Conservation (phyloP, 163 green algal species). For the Trebouxiophyceae sp. region DNA sequence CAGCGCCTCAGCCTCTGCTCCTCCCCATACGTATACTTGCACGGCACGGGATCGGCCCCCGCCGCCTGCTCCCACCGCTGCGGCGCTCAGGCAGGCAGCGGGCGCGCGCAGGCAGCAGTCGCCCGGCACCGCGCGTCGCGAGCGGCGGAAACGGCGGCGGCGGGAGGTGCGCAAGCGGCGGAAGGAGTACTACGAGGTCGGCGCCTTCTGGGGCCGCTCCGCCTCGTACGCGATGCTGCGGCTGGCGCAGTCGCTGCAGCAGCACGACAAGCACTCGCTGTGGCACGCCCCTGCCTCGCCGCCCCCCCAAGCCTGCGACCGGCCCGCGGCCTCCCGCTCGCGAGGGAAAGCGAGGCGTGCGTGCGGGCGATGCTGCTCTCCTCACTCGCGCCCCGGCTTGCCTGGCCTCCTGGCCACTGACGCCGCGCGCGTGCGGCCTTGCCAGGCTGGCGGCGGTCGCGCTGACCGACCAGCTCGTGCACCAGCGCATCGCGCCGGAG, state of each 20-base stretch:
- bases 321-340: no score
- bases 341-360: no score
- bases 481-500: slow-evolving; percentile 52
- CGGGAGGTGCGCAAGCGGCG: slow-evolving; percentile 10
- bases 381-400: neutral
- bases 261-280: slow-evolving; percentile 57
- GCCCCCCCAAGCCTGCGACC: no score
- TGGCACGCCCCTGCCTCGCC: no score
- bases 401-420: neutral
- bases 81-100: no score
- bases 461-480: slow-evolving; percentile 83
- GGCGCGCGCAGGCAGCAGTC: no score
- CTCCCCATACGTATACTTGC: no score
- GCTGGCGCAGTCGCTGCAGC: slow-evolving; percentile 43
- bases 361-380: neutral
- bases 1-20: no score
- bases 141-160: no score
- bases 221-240: slow-evolving; percentile 57
- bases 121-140: no score
- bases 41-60: no score
- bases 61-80: no score
- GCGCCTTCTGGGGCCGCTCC: slow-evolving; percentile 70
- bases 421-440: neutral
- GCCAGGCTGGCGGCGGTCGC: slow-evolving; percentile 67
- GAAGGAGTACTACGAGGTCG: slow-evolving; percentile 53